Conservation (phyloP, 2,329 filamentous ascomycete genomes). For the Diaporthe humulicola region DNA sequence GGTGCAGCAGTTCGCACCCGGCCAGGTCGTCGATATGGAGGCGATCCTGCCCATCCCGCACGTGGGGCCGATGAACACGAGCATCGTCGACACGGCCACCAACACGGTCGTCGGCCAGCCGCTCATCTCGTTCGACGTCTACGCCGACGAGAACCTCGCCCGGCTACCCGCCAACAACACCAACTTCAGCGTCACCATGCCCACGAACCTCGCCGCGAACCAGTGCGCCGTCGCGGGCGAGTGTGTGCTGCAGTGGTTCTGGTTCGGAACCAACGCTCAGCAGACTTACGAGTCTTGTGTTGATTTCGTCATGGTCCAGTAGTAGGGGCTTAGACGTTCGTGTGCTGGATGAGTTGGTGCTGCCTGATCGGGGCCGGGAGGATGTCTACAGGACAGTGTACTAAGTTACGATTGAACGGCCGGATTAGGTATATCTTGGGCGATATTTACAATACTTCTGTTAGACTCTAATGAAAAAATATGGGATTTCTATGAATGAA, state of each 20-base stretch:
- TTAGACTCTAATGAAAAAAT: slow-evolving; percentile 3
- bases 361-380: neutral
- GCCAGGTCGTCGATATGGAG: slow-evolving; percentile 58
- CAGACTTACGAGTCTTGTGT: slow-evolving; percentile 57
- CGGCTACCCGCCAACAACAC: slow-evolving; percentile 57
- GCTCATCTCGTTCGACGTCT: slow-evolving; percentile 67
- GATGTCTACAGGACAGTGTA: neutral
- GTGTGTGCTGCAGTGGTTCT: slow-evolving; percentile 62
- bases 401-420: slow-evolving; percentile 16
- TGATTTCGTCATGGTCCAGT: slow-evolving; percentile 49
- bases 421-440: neutral
- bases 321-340: neutral
- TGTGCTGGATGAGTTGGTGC: neutral
- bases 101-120: slow-evolving; percentile 65
- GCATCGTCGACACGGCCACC: slow-evolving; percentile 66
- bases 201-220: slow-evolving; percentile 44
- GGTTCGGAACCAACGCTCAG: slow-evolving; percentile 52
- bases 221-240: slow-evolving; percentile 48
- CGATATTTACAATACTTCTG: neutral
- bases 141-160: slow-evolving; percentile 60
- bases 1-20: slow-evolving; percentile 57
- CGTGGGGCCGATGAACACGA: slow-evolving; percentile 66
- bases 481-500: neutral
- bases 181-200: slow-evolving; percentile 57
- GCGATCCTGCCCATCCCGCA: slow-evolving; percentile 59